Base-by-base conservation (phyloP, 2,329 filamentous ascomycete species). In the Nannizziopsis arthrosporioides region DNA sequence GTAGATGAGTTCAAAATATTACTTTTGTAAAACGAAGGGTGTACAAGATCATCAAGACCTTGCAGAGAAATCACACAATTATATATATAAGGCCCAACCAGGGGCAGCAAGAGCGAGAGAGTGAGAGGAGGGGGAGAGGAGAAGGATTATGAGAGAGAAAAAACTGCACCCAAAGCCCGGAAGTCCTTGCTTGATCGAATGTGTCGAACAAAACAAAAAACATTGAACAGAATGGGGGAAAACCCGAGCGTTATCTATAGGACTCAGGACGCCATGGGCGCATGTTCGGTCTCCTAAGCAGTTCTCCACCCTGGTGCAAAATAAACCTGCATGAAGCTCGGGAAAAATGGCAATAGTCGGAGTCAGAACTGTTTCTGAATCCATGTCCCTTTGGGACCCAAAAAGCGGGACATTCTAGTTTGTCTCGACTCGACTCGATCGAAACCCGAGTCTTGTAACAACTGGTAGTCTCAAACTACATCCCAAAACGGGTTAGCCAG, bases 101-200 rank as follows among this genome's bases (percentile, higher is more conserved):
- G 72, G 73, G 72, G 70, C 71, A 61, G 60, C 61, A 68, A 62
- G 72, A 72, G 63, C 68, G 71, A 64, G 67, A 67, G 63, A 58
- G 53, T 14, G 27, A 45, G 5, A 42, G 30, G 27, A 38, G 37
- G n/a, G n/a, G n/a, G 22, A 27, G 22, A 27, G 22, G 22, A 27
- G 7, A 27, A 7, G 22, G 22, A 27, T 27, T 27, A 27, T 27
- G 7, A 27, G 22, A 27, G 22, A 27, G 7, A 7, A 27, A 27
- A n/a, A n/a, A n/a, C n/a, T n/a, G 22, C 22, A 27, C 22, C 22
- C 22, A 27, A 42, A 32, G 30, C 31, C 31, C 40, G 37, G 14
- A 39, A 36, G 34, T 37, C 17, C 18, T 40, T 32, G 12, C 30
- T 40, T 5, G 12, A 34, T 17, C 17, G 36, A 15, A 40, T 47